Evolutionary conservation across 1,284 basidiomycete genomes (phyloP).

Genomic region (Volvariella surrecta): DNA sequence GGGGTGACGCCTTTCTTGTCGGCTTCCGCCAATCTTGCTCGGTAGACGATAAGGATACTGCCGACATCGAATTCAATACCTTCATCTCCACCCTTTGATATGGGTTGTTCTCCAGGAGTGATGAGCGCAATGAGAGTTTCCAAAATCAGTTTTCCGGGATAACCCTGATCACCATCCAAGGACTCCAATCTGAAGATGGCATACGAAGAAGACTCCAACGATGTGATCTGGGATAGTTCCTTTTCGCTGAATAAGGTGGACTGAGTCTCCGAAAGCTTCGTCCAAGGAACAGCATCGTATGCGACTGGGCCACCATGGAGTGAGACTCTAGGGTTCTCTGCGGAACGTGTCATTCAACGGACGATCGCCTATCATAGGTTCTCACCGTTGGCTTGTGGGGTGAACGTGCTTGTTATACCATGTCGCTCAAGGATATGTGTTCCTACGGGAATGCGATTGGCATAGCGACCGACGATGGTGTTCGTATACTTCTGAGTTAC

Average conservation of each 20-base stretch:
- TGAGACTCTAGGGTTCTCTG: slow-evolving; percentile 55
- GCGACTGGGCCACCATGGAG: slow-evolving; percentile 64
- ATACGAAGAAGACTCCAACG: slow-evolving; percentile 23
- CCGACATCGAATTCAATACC: slow-evolving; percentile 42
- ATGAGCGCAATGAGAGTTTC: slow-evolving; percentile 55
- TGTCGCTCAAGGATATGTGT: slow-evolving; percentile 44
- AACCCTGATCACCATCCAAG: slow-evolving; percentile 60
- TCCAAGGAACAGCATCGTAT: slow-evolving; percentile 52
- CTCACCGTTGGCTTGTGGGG: slow-evolving; percentile 43
- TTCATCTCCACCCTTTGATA: slow-evolving; percentile 17
- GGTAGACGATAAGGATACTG: slow-evolving; percentile 55
- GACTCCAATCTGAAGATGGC: slow-evolving; percentile 54
- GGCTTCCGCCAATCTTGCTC: slow-evolving; percentile 46
- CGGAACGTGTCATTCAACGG: slow-evolving; percentile 6
- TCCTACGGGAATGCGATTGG: slow-evolving; percentile 61
- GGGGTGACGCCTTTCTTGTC: slow-evolving; percentile 45
- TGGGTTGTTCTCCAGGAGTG: slow-evolving; percentile 31
- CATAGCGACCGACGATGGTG: slow-evolving; percentile 62
- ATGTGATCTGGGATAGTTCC: slow-evolving; percentile 38
- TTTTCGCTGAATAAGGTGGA: slow-evolving; percentile 47
- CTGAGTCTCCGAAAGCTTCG: slow-evolving; percentile 30
- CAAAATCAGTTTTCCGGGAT: slow-evolving; percentile 46
- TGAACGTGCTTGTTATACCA: slow-evolving; percentile 40
- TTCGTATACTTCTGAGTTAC: slow-evolving; percentile 58
- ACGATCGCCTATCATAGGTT: slow-evolving; percentile 5